A percentile compares a stretch with the other conserved stretches of the same genome.
Evolutionary conservation across 495 filamentous ascomycete species (phyloP).

Genomic region (Trypethelium eluteriae): DNA sequence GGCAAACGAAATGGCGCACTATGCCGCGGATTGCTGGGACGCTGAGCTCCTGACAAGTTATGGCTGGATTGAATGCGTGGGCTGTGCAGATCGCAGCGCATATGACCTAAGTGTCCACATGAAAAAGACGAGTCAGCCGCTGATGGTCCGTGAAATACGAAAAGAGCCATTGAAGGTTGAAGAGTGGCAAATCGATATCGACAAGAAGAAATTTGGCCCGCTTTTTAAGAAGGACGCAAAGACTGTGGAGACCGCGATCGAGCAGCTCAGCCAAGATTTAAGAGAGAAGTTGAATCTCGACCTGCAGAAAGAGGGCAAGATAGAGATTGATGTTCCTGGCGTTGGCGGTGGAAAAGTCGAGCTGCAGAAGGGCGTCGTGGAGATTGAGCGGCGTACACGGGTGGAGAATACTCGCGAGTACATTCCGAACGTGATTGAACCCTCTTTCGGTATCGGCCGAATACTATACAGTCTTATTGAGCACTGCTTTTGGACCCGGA

Average conservation of each 20-base stretch:
- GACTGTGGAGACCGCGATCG: constrained; percentile 60
- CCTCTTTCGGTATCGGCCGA: constrained; percentile 76
- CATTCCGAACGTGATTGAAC: constrained; percentile 78
- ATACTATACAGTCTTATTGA: constrained; percentile 73
- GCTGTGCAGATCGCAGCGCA: constrained; percentile 74
- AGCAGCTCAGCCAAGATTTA: constrained; percentile 59
- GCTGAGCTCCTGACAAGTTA: constrained; percentile 70
- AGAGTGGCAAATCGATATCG: constrained; percentile 66
- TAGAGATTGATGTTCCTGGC: constrained; percentile 57
- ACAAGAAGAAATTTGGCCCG: constrained; percentile 78
- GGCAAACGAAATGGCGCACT: constrained; percentile 77
- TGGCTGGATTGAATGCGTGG: constrained; percentile 83
- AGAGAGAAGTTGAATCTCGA: constrained; percentile 61
- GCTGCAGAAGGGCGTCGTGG: constrained; percentile 60
- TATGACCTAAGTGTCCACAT: constrained; percentile 73
- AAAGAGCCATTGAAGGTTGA: constrained; percentile 60
- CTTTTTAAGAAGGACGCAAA: constrained; percentile 75
- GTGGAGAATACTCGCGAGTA: constrained; percentile 66
- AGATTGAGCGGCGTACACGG: constrained; percentile 61
- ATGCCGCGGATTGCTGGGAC: constrained; percentile 80
- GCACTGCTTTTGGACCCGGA: constrained; percentile 69
- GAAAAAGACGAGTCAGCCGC: constrained; percentile 69
- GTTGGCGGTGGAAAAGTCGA: constrained; percentile 60
- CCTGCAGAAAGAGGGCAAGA: constrained; percentile 57
- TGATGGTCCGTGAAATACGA: constrained; percentile 61